Conservation (phyloP, 108 stramenopile species). For the Cyclotella baltica region DNA sequence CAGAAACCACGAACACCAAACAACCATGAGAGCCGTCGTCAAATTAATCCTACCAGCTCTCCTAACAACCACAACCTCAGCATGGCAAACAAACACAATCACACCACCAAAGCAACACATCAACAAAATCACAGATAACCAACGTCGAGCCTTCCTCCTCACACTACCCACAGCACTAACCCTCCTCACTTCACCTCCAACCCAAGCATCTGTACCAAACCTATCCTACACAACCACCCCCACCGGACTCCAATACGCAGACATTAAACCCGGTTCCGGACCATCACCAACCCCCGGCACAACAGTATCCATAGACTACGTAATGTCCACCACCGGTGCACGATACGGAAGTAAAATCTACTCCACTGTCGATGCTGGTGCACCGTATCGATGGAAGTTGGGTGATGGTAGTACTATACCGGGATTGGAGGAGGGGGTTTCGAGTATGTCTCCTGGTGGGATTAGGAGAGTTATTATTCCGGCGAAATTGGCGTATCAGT, state of each 20-base stretch:
- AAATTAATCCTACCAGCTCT: too few relatives aligned
- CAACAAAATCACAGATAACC: too few relatives aligned
- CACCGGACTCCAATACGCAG: constrained; percentile 71
- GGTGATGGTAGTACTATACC: constrained; percentile 73
- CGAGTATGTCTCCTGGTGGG: constrained; percentile 71
- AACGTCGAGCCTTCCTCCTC: too few relatives aligned
- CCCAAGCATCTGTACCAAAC: constrained; percentile 8
- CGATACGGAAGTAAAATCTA: constrained; percentile 76
- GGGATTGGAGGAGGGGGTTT: constrained; percentile 71
- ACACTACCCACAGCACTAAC: too few relatives aligned
- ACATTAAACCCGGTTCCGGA: constrained; percentile 67
- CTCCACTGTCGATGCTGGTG: constrained; percentile 59
- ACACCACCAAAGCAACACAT: too few relatives aligned
- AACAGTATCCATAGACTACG: constrained; percentile 71
- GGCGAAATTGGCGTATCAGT: constrained; percentile 57
- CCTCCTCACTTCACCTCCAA: too few relatives aligned
- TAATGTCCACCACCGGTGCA: constrained; percentile 79
- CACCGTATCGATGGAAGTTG: constrained; percentile 71
- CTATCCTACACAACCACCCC: constrained; percentile 43
- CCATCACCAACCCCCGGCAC: constrained; percentile 28
- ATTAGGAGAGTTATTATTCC: constrained; percentile 74
- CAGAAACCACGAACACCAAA: too few relatives aligned
- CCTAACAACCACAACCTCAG: too few relatives aligned
- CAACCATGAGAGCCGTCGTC: too few relatives aligned
- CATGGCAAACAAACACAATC: too few relatives aligned